Conservation (phyloP, 192 early-diverging fungal genomes). For the Thamnidium elegans region DNA sequence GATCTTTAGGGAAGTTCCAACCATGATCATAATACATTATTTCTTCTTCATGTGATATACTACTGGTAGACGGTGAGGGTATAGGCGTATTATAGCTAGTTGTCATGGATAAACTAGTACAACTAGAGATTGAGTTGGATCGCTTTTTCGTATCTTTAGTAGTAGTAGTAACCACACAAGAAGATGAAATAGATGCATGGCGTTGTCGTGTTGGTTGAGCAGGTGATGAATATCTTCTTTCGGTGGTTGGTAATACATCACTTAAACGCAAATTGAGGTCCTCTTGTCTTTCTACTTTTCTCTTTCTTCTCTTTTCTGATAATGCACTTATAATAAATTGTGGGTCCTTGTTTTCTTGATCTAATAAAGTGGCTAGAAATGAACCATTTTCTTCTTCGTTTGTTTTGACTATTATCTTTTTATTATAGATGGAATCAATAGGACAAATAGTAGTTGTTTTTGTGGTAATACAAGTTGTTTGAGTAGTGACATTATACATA, state of each 20-base stretch:
- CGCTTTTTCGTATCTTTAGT: conserved; percentile 1
- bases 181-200: conserved; percentile 4
- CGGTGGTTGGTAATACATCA: conserved; percentile 2
- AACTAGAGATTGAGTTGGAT: conserved; percentile 32
- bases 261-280: background rate
- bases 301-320: conserved; percentile 42
- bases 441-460: conserved; percentile 34
- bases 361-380: conserved; percentile 27
- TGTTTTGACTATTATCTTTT: conserved; percentile 27
- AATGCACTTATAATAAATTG: conserved; percentile 44
- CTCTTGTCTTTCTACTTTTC: conserved; percentile 30
- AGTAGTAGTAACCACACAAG: background rate
- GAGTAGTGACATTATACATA: conserved; percentile 32
- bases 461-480: conserved; percentile 27
- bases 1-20: conserved; percentile 52
- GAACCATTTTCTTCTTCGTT: conserved; percentile 27
- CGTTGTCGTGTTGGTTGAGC: conserved; percentile 8
- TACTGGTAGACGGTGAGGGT: background rate
- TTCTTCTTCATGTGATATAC: conserved; percentile 9
- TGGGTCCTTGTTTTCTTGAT: conserved; percentile 13
- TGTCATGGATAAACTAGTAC: conserved; percentile 31
- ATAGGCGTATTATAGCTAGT: background rate
- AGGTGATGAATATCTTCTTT: background rate
- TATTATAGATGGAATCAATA: conserved; percentile 21
- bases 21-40: conserved; percentile 33